Conservation (phyloP, 2,329 filamentous ascomycete species). For the Akanthomyces muscarius region DNA sequence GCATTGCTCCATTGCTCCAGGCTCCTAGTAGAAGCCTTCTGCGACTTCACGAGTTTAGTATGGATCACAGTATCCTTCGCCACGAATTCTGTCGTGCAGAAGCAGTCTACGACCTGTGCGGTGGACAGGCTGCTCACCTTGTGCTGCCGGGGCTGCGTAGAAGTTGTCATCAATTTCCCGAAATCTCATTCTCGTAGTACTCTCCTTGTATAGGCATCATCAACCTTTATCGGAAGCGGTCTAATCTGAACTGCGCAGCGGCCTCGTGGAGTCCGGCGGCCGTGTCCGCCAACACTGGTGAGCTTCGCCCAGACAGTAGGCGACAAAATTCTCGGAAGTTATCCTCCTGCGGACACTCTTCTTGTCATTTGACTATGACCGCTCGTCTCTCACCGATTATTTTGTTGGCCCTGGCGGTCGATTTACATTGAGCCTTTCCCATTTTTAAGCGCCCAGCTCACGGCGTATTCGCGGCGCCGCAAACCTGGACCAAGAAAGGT, state of each 20-base stretch:
- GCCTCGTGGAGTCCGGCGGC: background rate
- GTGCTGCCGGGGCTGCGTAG: too few species aligned
- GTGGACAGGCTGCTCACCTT: background rate
- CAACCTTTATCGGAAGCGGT: background rate
- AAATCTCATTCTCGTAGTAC: too few species aligned
- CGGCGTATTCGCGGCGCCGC: background rate
- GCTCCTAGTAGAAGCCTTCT: background rate
- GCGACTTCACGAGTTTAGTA: too few species aligned
- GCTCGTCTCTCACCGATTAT: background rate
- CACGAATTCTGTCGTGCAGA: background rate
- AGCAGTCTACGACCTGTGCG: background rate
- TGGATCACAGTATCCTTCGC: background rate
- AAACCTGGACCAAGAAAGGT: background rate
- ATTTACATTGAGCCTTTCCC: background rate
- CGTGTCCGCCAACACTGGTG: background rate
- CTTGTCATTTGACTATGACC: background rate
- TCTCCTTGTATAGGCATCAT: too few species aligned
- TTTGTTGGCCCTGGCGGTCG: background rate
- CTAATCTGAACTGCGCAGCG: background rate
- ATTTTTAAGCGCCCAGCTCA: constrained; percentile 13
- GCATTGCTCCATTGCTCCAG: background rate
- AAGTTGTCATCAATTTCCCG: too few species aligned
- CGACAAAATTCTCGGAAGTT: background rate
- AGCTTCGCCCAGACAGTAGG: background rate
- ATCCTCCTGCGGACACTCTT: background rate